Percentiles rank a stretch among this genome's conserved stretches.
Evolutionary conservation across 371 early-diverging fungal species (phyloP).

Genomic region (Rhizopus stolonifer): DNA sequence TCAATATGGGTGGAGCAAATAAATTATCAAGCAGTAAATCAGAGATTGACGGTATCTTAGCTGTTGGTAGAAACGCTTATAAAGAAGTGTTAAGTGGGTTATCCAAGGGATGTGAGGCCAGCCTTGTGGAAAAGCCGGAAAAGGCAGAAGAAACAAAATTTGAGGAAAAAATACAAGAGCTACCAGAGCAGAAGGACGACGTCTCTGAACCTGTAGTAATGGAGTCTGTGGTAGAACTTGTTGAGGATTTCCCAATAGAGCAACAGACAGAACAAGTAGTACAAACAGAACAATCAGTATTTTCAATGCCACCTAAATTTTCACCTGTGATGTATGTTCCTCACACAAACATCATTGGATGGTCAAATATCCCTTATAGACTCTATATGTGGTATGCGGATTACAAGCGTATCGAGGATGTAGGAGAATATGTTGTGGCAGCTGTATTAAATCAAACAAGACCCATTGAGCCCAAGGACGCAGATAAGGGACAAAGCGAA

Average conservation of each 20-base stretch:
- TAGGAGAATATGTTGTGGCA: constrained; percentile 57
- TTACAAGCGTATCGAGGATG: constrained; percentile 57
- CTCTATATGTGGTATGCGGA: constrained; percentile 61
- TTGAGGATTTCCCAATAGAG: neutral
- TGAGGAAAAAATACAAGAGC: neutral
- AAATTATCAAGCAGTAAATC: constrained; percentile 6
- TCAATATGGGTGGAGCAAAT: neutral
- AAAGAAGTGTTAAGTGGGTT: constrained; percentile 61
- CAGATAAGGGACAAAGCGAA: constrained; percentile 56
- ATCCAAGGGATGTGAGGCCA: constrained; percentile 57
- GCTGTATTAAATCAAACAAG: constrained; percentile 57
- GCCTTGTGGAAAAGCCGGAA: constrained; percentile 29
- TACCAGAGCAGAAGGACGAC: neutral
- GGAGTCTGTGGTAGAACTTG: neutral
- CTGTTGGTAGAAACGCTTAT: constrained; percentile 62
- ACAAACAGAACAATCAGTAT: too few species aligned
- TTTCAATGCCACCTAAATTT: constrained; percentile 51
- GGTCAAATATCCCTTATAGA: constrained; percentile 64
- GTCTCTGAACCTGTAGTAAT: neutral
- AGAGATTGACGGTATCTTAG: constrained; percentile 56
- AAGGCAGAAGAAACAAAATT: constrained; percentile 14
- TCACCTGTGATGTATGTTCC: constrained; percentile 67
- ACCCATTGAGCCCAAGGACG: constrained; percentile 48
- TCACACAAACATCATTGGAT: constrained; percentile 66
- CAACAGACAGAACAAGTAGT: constrained; percentile 4